Evolutionary conservation across 148 eudicot species (phyloP).

Genomic region (Camellia sinensis): DNA sequence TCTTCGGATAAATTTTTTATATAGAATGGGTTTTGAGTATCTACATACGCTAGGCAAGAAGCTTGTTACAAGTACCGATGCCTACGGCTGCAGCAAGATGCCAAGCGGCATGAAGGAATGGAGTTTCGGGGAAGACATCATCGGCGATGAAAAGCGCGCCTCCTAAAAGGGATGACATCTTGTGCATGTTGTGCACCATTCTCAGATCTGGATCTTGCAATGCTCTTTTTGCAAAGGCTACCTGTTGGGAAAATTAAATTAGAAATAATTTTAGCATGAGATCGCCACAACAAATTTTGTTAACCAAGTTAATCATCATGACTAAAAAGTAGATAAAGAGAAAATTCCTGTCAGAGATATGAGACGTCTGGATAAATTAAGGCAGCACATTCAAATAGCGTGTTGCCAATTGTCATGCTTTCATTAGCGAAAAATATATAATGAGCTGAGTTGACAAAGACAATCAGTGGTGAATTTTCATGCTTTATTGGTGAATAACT

Average conservation of each 20-base stretch:
- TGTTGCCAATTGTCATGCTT: not conserved
- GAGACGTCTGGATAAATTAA: no score
- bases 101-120: slow-evolving; percentile 93
- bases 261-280: not conserved
- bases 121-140: slow-evolving; percentile 71
- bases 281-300: no score
- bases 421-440: not conserved
- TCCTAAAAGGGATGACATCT: slow-evolving; percentile 74
- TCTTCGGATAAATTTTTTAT: not conserved
- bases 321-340: no score
- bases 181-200: slow-evolving; percentile 78
- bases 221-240: slow-evolving; percentile 85
- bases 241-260: slow-evolving; percentile 34
- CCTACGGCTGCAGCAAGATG: slow-evolving; percentile 97
- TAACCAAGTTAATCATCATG: no score
- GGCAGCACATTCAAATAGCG: not conserved
- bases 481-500: not conserved
- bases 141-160: slow-evolving; percentile 85
- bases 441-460: not conserved
- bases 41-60: slow-evolving; percentile 46
- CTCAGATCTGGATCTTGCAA: slow-evolving; percentile 72
- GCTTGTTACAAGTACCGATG: slow-evolving; percentile 88
- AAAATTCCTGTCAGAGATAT: no score
- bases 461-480: no score
- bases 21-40: not conserved